Base-by-base conservation (phyloP, 257 asterid species). In the Primulina huaijiensis region DNA sequence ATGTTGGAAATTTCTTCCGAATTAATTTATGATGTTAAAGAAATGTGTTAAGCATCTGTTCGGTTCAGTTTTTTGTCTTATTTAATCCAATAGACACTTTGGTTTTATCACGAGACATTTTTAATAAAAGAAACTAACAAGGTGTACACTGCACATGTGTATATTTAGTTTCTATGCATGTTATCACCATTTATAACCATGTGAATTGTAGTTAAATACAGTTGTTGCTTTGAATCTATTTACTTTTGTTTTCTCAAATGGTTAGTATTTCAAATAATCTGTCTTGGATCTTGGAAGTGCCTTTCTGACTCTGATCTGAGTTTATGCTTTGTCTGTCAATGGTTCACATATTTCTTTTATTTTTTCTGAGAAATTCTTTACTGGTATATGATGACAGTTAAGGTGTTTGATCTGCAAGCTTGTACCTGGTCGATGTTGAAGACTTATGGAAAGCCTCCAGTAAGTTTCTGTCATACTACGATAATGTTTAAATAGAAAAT, bases 381-480 rank as follows among this genome's bases (percentile, higher is more conserved):
- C 63, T 69, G 16, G 64, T 71, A 62, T 74, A 20, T 75, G 71
- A 71, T 84, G 68, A 73, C 97, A 94, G 99, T 90, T 74, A 90
- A 86, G 89, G 90, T 84, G 76, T 90, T 90, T 79, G 96, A 94
- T 84, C 85, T 85, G 83, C 89, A 91, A 82, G 84, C 92, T 70
- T 74, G 76, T 81, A 67, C 86, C 61, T 94, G 97, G 97, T 87
- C 97, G 57, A 80, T 83, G 75, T 82, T 94, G 92, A 91, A 89
- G 89, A 94, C 99, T 65, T 88, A 88, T 67, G 97, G 97, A 81
- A 91, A 86, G 80, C 95, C 99, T 59, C 99, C 96, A 81, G 99
- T 94, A 91, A 46, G 66, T 70, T 66, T 75, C 40, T 35, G 64
- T 68, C 62, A 29, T 50, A 62, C 68, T 73, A 56, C 30, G 56